Evolutionary conservation across 352 stramenopile genomes (phyloP).

Genomic region (Phytophthora cajani): DNA sequence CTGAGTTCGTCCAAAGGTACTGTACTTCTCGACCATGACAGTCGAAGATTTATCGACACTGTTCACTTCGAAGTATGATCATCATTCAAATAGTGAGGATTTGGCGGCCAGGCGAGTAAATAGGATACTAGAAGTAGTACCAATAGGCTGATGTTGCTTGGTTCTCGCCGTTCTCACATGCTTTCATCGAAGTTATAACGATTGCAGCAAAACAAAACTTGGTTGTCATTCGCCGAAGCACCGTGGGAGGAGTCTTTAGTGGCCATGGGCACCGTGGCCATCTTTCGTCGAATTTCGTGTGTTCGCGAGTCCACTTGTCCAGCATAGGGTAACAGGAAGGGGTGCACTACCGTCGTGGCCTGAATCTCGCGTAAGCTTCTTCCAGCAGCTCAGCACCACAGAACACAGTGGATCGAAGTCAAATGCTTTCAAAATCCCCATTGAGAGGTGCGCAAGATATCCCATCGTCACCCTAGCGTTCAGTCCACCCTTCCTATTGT

Average conservation of each 20-base stretch:
- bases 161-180: neutral
- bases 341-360: neutral
- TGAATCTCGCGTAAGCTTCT: neutral
- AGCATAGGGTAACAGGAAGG: neutral
- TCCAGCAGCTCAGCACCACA: neutral
- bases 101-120: too few species aligned
- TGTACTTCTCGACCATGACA: too few species aligned
- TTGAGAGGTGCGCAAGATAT: neutral
- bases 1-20: too few species aligned
- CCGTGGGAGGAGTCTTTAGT: neutral
- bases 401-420: neutral
- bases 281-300: neutral
- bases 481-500: slow-evolving; percentile 17
- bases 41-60: too few species aligned
- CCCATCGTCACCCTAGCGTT: neutral
- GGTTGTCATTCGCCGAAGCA: neutral
- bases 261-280: neutral
- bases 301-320: neutral
- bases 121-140: too few species aligned
- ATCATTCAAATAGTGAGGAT: too few species aligned
- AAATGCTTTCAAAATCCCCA: neutral
- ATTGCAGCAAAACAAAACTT: neutral
- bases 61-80: too few species aligned
- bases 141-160: too few species aligned
- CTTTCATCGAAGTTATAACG: neutral